phyloP scores from a whole-genome alignment of 2,329 filamentous ascomycete species.

The Apiospora phragmitis region DNA sequence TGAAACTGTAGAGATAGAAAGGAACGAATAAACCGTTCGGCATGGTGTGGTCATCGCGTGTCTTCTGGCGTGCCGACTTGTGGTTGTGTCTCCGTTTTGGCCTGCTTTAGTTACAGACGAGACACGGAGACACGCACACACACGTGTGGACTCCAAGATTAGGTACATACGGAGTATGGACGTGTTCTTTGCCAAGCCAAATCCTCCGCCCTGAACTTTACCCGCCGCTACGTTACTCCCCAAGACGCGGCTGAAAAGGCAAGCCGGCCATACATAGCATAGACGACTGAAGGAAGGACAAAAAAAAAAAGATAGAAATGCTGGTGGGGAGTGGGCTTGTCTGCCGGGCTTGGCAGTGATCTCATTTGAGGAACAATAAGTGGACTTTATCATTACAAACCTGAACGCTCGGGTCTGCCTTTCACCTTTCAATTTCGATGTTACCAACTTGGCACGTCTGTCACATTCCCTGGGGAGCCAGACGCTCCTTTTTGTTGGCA shows the following conservation, averaged over 20 bases:
- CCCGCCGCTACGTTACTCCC: background rate
- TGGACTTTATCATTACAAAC: background rate
- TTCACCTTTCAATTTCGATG: background rate
- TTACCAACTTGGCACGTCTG: background rate
- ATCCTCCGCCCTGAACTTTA: background rate
- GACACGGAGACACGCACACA: background rate
- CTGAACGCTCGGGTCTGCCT: background rate
- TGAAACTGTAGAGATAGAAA: background rate
- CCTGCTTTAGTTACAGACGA: background rate
- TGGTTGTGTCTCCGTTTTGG: conserved; percentile 3
- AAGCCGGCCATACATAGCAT: background rate
- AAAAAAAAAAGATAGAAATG: background rate
- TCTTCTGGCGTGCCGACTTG: background rate
- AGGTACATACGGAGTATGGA: background rate
- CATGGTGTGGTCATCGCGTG: background rate
- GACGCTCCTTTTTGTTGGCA: background rate
- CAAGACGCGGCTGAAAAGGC: background rate
- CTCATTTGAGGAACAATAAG: conserved; percentile 4
- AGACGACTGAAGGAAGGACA: background rate
- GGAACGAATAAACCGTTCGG: background rate
- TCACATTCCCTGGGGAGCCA: background rate
- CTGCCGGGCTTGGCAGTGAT: conserved; percentile 2
- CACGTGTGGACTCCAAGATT: background rate
- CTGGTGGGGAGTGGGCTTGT: background rate
- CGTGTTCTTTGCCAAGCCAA: background rate